Base-by-base conservation (phyloP, 169 alveolate species). In the Neospora caninum region DNA sequence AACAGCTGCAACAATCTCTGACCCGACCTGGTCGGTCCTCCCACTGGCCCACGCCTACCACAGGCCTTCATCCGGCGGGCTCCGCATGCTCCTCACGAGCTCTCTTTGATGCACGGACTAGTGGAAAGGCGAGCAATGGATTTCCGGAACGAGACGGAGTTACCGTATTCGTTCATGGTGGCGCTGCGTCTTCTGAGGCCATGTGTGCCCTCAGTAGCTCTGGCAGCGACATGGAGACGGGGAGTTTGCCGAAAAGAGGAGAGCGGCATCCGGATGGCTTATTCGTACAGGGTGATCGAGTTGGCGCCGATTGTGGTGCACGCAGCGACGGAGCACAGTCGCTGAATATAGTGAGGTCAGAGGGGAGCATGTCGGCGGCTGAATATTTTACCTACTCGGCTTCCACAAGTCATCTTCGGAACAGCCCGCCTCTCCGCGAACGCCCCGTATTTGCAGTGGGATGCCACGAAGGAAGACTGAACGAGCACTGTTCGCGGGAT, bases 41-140 rank as follows among this genome's bases (percentile, higher is more conserved):
- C 69, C 64, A 64, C 80, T 82, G 91, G 91, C 94, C 94, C 25
- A 91, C 91, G 89, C 91, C 94, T 10, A 91, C 89, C 31, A 64
- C 91, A 25, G 91, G 89, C 16, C 87, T 80, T 25, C 89, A 53
- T 20, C 42, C 94, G 31, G 69, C 94, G 80, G 42, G 53, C 31
- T 80, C 89, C 16, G 49, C 80, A 27, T 42, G 91, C 83, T 36
- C 43, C 78, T 49, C 88, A 0, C 88, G n/a, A 38, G 45, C 39
- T n/a, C 39, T 43, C 45, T 20, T n/a, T 16, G 49, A 16, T 10
- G 86, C 20, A n/a, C 86, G 86, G 45, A 43, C 22, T 7, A 2
- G 45, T 22, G 45, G 39, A n/a, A 16, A 38, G 31, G 86, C 86
- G 49, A 78, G 45, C 86, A 18, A 2, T 20, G 39, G 49, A 78